phyloP scores from a whole-genome alignment of 2,329 filamentous ascomycete species.

The Aspergillus proliferans region DNA sequence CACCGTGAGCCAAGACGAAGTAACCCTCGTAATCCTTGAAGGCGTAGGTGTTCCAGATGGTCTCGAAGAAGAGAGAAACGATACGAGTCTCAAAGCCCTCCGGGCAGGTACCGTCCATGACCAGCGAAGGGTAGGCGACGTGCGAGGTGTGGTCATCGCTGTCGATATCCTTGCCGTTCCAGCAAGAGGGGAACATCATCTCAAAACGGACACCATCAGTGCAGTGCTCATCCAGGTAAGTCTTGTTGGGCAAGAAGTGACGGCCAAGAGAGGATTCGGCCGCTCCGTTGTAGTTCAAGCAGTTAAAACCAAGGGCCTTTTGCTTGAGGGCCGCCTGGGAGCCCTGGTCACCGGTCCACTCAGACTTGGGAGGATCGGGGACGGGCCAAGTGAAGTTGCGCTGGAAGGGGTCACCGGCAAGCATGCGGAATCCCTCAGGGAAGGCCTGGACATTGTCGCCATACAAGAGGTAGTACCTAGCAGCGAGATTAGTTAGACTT shows the following conservation, averaged over 20 bases:
- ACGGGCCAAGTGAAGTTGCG: conserved; percentile 66
- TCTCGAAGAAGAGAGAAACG: conserved; percentile 75
- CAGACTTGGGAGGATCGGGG: conserved; percentile 62
- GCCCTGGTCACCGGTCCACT: conserved; percentile 59
- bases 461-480: conserved; percentile 78
- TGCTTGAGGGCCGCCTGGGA: conserved; percentile 67
- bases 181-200: conserved; percentile 84
- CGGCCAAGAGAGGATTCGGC: conserved; percentile 72
- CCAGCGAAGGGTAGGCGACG: conserved; percentile 69
- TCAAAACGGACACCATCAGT: conserved; percentile 74
- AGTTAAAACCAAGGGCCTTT: conserved; percentile 91
- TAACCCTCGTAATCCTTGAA: conserved; percentile 59
- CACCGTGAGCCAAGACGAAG: conserved; percentile 73
- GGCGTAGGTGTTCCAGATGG: conserved; percentile 68
- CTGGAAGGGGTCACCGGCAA: conserved; percentile 64
- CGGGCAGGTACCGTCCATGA: conserved; percentile 73
- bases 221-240: conserved; percentile 74
- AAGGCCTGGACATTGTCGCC: conserved; percentile 63
- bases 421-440: conserved; percentile 71
- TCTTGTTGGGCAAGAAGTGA: conserved; percentile 74
- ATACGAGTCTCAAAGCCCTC: conserved; percentile 60
- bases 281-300: conserved; percentile 66
- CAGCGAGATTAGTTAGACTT: conserved; percentile 2
- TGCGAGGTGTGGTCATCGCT: conserved; percentile 54
- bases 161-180: conserved; percentile 64